These are phyloP conservation scores for Gremmenia infestans DNA, from an alignment of 2,329 filamentous ascomycete species.

Conservation along the genomic window DNA sequence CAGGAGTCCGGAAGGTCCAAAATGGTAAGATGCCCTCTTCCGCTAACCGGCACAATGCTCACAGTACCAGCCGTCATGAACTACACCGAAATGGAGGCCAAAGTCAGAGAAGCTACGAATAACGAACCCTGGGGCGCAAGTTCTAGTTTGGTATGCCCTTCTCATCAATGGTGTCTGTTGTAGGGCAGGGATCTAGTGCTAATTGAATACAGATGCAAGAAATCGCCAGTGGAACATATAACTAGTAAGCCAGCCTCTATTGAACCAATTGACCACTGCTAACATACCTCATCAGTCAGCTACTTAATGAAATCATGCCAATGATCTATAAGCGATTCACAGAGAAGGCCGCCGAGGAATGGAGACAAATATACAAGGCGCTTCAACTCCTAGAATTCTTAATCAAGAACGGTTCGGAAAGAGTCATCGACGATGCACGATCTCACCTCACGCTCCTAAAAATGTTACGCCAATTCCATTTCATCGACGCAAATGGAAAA, in stretches of 20 bases:
- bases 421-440: constrained; percentile 94
- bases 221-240: constrained; percentile 96
- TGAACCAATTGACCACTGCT: constrained; percentile 10
- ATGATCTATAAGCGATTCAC: constrained; percentile 99
- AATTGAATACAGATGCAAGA: constrained; percentile 71
- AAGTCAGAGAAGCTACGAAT: constrained; percentile 95
- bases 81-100: constrained; percentile 70
- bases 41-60: constrained; percentile 26
- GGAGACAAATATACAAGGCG: constrained; percentile 98
- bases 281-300: constrained; percentile 58
- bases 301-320: constrained; percentile 98
- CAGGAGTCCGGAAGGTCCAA: constrained; percentile 69
- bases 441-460: constrained; percentile 93
- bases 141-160: constrained; percentile 18
- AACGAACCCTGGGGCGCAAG: constrained; percentile 82
- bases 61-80: constrained; percentile 64
- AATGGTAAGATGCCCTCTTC: constrained; percentile 53
- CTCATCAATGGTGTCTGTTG: neutral
- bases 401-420: constrained; percentile 95
- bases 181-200: neutral
- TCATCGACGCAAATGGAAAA: constrained; percentile 92
- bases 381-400: constrained; percentile 95
- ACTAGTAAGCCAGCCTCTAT: constrained; percentile 65
- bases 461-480: constrained; percentile 98
- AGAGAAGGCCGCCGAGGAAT: constrained; percentile 96